Evolutionary conservation across 345 rosid species (phyloP), one percentile per base, ranked within the genome.

Genomic region (Moricandia moricandioides): DNA sequence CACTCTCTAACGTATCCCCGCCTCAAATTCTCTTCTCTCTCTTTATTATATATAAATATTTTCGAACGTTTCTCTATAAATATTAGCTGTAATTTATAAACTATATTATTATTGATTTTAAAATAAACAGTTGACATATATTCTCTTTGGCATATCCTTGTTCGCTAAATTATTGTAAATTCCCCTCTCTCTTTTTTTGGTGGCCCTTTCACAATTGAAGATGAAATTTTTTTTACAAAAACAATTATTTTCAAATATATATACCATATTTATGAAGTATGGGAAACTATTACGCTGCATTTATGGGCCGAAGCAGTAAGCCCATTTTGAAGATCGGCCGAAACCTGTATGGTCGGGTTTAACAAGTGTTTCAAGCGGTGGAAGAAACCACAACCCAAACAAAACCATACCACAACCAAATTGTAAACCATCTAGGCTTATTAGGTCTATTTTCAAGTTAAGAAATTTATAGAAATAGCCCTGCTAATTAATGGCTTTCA

Each of bases 1-100:
- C 81, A 67, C 71, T 45, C 72, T 76, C 68, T 27, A 10, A 57
- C 43, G 26, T 71, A 66, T 66, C 57, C 77, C 77, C 72, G 65
- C 81, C 81, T 65, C 72, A 65, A 33, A 31, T 71, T 66, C 68
- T 65, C 45, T 70, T 65, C 63, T 70, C 65, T 65, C 55, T 76
- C 56, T 16, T 29, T 37, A 27, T 59, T 33, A 2, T 8, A 45
- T 40, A 8, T 4, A 54, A 37, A 24, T 14, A 13, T 49, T 34
- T 10, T 61, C 7, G 6, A 30, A 7, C 64, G 8, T 59, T 70
- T 8, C 13, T 16, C 30, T 43, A 9, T 59, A 11, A 60, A 45
- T 71, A 71, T 47, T 59, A 37, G 74, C 57, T 70, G 65, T 43
- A 29, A 6, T 59, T 47, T 16, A 60, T 12, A 39, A 6, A 5